Base-by-base conservation (phyloP, 1,139 yeast genomes). In the Tardiomyces depauwii region DNA sequence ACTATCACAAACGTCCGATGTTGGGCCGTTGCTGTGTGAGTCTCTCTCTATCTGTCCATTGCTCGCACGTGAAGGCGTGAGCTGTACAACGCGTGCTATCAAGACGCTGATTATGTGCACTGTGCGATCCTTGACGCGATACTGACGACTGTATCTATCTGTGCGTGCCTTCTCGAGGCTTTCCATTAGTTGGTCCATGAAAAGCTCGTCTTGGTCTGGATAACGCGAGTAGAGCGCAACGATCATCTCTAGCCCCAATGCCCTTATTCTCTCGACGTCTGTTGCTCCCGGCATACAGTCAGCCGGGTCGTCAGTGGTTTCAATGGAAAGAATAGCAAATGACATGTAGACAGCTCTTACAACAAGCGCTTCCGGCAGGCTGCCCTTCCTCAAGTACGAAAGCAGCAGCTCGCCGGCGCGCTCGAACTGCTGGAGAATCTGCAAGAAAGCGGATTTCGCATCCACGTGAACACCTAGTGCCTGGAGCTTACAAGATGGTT, bases 391-490 rank as follows among this genome's bases (percentile, higher is more conserved):
- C 16, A 30, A 14, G 11, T 30, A 21, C 25, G 25, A 21, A 7
- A 21, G 25, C 7, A 21, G 25, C 25, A 21, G 25, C 74, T 81
- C 18, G 81, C 81, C 53, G 74, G 77, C 47, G 77, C 83, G 38
- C 72, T 77, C 39, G 73, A 75, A 47, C 64, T 86, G 46, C 74
- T 86, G 62, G 74, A 80, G 55, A 77, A 74, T 50, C 71, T 85
- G 54, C 79, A 78, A 62, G 72, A 67, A 27, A 95, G 93, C 50
- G 77, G 36, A 14, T 10, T 14, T 12, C 10, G 16, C 5, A 5
- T 30, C 36, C 36, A 11, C 5, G 10, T 14, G 4, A 10, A 30
- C 16, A 14, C 16, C 16, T 5, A 3, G 16, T 30, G 16, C 36
- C 16, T 5, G 5, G 36, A 4, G 5, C 16, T 14, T 12, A 14